These are phyloP conservation scores for Myxozyma geophila DNA, from an alignment of 805 yeast genomes.

Conservation along the genomic window DNA sequence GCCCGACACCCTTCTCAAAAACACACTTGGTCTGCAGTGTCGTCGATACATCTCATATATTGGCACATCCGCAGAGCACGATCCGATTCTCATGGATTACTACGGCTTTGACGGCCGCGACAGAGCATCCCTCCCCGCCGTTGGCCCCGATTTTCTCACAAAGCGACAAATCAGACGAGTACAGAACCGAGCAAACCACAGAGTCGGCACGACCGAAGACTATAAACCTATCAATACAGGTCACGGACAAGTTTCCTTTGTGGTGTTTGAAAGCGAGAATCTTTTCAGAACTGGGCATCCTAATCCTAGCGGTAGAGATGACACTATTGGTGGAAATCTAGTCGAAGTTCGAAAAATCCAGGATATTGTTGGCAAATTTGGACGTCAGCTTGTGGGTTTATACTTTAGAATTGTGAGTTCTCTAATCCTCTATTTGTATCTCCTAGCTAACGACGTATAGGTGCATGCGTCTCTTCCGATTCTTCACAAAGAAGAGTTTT, in stretches of 20 bases:
- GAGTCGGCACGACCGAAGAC: slow-evolving; percentile 3
- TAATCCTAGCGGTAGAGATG: slow-evolving; percentile 37
- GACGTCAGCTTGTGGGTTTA: slow-evolving; percentile 37
- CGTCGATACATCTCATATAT: slow-evolving; percentile 39
- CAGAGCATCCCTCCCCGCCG: slow-evolving; percentile 32
- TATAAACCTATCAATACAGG: slow-evolving; percentile 8
- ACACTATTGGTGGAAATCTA: slow-evolving; percentile 38
- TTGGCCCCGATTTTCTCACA: slow-evolving; percentile 29
- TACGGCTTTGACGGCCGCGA: slow-evolving; percentile 38
- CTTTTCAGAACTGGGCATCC: slow-evolving; percentile 29
- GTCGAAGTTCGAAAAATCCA: slow-evolving; percentile 39
- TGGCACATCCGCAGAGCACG: slow-evolving; percentile 41
- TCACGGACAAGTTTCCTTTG: slow-evolving; percentile 34
- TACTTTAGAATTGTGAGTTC: slow-evolving; percentile 38
- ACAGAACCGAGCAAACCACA: slow-evolving; percentile 10
- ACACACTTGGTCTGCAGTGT: slow-evolving; percentile 41
- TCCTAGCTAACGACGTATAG: slow-evolving; percentile 12
- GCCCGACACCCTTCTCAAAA: slow-evolving; percentile 38
- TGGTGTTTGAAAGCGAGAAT: slow-evolving; percentile 39
- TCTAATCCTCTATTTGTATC: background rate
- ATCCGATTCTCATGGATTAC: slow-evolving; percentile 39
- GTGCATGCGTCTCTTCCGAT: slow-evolving; percentile 40
- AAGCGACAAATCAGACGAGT: slow-evolving; percentile 33
- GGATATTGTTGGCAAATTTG: slow-evolving; percentile 38
- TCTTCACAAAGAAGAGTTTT: slow-evolving; percentile 39